Conservation (phyloP, 176 grass and related monocot species). For the Oryza rufipogon region DNA sequence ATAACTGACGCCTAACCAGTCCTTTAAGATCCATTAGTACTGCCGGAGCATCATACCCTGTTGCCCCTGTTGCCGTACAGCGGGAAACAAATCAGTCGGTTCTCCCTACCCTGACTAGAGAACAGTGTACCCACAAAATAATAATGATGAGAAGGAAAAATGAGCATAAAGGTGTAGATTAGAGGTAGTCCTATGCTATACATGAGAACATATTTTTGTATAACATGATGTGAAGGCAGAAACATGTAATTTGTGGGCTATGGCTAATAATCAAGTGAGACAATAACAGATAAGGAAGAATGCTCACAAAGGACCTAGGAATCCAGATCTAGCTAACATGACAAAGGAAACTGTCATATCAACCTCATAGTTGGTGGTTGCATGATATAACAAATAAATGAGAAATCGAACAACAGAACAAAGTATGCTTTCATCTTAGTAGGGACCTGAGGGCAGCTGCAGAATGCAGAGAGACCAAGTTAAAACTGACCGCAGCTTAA, state of each 20-base stretch:
- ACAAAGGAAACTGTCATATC: conserved; percentile 13
- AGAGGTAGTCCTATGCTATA: background rate
- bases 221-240: background rate
- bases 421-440: conserved; percentile 8
- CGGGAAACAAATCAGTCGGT: background rate
- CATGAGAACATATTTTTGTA: background rate
- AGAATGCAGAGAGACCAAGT: background rate
- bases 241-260: background rate
- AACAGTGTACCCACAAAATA: background rate
- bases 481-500: background rate
- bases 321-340: background rate
- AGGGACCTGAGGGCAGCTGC: background rate
- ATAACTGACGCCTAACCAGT: background rate
- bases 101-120: background rate
- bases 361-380: background rate
- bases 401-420: conserved; percentile 6
- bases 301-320: background rate
- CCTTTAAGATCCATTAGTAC: background rate
- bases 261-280: conserved; percentile 1
- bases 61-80: conserved; percentile 10
- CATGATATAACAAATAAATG: background rate
- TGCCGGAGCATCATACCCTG: background rate
- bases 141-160: background rate
- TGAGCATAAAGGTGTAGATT: background rate
- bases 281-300: background rate